Base-by-base conservation (phyloP, 371 early-diverging fungal species). In the Apophysomyces trapeziformis region DNA sequence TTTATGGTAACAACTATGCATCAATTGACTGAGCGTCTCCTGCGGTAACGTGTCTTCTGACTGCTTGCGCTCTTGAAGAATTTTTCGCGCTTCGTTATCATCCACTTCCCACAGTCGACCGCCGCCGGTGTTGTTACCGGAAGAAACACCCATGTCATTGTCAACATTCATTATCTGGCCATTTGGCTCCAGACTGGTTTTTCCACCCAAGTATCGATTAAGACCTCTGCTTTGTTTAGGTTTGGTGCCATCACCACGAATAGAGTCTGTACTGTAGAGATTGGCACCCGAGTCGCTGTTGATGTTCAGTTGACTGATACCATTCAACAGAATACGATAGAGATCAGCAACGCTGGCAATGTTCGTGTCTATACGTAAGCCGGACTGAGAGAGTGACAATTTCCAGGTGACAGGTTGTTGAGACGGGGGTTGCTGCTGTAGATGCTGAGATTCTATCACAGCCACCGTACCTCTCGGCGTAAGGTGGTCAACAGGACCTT, bases 91-190 rank as follows among this genome's bases (percentile, higher is more conserved):
- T 67, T 84, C 81, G 18, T 63, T 70, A 41, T 84, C 84, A 41
- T 81, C 78, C 7, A 84, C 81, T 64, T 84, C 84, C 84, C 84
- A 84, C 14, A 84, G 66, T 32, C 81, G 69, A 1, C 81, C 78
- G 3, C 64, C 64, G 1, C 47, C 16, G 47, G 14, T n/a, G 18
- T 26, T 26, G 8, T 26, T 26, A 4, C 18, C 21, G 50, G 50
- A 21, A 5, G 50, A n/a, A 50, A 21, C 9, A 21, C n/a, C 50
- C 50, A 50, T 50, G 21, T 50, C 50, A 21, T 0, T 26, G 21
- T 50, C 50, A n/a, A 21, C 21, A 26, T 35, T 26, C n/a, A 50
- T 26, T 21, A 50, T 50, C 50, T 50, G 50, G 4, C 50, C 50
- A 1, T 50, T 50, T 50, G 50, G 21, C 21, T 50, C 50, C 21